Evolutionary conservation across 2,329 filamentous ascomycete species (phyloP), one percentile per base, ranked within the genome.

Genomic region (Aureobasidium sp.): DNA sequence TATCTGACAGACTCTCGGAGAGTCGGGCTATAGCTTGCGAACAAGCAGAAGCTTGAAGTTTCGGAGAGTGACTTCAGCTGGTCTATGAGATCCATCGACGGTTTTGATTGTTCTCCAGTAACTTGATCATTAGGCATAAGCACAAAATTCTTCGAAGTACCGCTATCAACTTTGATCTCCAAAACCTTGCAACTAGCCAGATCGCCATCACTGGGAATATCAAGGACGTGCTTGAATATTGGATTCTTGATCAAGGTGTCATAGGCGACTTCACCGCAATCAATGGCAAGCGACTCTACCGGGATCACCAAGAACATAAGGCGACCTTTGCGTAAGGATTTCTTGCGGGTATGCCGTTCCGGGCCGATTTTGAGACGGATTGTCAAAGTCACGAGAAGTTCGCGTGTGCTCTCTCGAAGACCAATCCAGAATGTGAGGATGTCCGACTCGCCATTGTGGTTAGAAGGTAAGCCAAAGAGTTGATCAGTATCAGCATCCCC

Each of bases 51-150:
- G n/a, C 14, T 11, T 12, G 12, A 27, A 20, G 17, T 44, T 59
- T 49, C 56, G 29, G 56, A 59, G 8, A 49, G 45, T n/a, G 56
- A 48, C 44, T 49, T 59, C n/a, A 59, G 34, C 31, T 41, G 42
- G 14, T 49, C 31, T 34, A 49, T 17, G 20, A 59, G 55, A 20
- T n/a, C 29, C 20, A 59, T 49, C 41, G 44, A 49, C 22, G 6
- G 31, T 14, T 31, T 7, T 29, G 31, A 17, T 41, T 48, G 20
- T 3, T 20, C 20, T 14, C 44, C 44, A 39, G 31, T 31, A n/a
- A 39, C 14, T 48, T 2, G 3, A 27, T 59, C 41, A 20, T 9
- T 3, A 3, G 55, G 55, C 55, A 48, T 37, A n/a, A 59, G 48
- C n/a, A 59, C 55, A 11, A 37, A 48, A 59, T 42, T 59, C 20